Evolutionary conservation across 2,329 filamentous ascomycete species (phyloP).

Genomic region (Leptodontidium sp.): DNA sequence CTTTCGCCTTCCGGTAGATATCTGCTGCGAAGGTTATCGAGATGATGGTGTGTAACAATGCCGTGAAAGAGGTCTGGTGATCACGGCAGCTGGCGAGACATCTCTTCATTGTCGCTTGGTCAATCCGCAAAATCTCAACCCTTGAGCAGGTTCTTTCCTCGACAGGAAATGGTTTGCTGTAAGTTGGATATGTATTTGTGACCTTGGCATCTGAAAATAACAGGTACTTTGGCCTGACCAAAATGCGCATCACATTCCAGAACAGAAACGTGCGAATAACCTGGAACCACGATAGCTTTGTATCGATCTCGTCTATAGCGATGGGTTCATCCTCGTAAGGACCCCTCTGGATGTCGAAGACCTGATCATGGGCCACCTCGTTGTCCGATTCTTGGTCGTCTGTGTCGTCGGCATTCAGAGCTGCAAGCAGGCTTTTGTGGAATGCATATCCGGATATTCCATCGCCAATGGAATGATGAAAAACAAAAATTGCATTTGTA

Average conservation of each 20-base stretch:
- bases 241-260: constrained; percentile 28
- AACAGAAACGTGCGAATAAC: constrained; percentile 29
- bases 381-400: background rate
- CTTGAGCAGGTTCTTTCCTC: constrained; percentile 23
- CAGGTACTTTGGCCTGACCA: constrained; percentile 28
- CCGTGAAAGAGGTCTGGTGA: constrained; percentile 32
- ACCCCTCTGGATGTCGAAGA: background rate
- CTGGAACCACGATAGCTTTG: constrained; percentile 25
- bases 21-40: constrained; percentile 31
- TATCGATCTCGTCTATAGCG: constrained; percentile 25
- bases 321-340: constrained; percentile 4
- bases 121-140: constrained; percentile 25
- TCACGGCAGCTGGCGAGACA: constrained; percentile 25
- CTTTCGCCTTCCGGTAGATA: constrained; percentile 28
- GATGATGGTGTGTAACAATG: constrained; percentile 32
- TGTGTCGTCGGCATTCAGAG: constrained; percentile 20
- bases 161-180: constrained; percentile 22
- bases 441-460: constrained; percentile 32
- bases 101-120: constrained; percentile 18
- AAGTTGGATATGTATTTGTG: constrained; percentile 25
- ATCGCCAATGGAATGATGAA: constrained; percentile 32
- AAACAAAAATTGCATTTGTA: constrained; percentile 23
- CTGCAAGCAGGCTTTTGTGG: constrained; percentile 30
- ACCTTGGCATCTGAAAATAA: constrained; percentile 33
- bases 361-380: background rate